These are phyloP conservation scores for Grosmannia penicillata DNA, from an alignment of 2,329 filamentous ascomycete genomes.

Conservation along the genomic window DNA sequence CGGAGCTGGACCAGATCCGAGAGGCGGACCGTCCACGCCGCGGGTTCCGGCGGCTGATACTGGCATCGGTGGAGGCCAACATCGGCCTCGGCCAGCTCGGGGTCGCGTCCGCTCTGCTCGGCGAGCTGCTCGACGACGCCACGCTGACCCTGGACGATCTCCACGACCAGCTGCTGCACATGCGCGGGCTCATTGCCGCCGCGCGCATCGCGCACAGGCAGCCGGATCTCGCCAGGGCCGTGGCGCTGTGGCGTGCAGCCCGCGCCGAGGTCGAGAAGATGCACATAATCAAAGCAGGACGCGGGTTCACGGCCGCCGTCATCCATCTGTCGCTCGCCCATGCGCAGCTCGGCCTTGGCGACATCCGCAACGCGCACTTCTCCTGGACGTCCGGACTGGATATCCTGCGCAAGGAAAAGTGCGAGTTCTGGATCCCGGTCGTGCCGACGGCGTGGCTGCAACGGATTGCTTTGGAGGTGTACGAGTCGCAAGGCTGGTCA, in stretches of 20 bases:
- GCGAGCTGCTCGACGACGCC: neutral
- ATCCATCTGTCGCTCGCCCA: neutral
- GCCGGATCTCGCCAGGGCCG: neutral
- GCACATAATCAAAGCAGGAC: neutral
- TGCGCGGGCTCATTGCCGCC: neutral
- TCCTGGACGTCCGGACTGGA: neutral
- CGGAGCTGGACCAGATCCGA: neutral
- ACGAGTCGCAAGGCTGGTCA: neutral
- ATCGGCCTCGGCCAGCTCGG: neutral
- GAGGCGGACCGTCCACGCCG: neutral
- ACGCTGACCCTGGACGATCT: neutral
- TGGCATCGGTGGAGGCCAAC: neutral
- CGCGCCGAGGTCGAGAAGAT: neutral
- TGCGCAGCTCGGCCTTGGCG: neutral
- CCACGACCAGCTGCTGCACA: conserved; percentile 3
- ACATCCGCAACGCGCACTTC: neutral
- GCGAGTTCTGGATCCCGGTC: conserved; percentile 4
- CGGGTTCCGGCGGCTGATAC: neutral
- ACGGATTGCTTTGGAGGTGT: neutral
- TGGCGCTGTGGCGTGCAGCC: neutral
- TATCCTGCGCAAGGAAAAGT: neutral
- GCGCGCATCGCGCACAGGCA: conserved; percentile 1
- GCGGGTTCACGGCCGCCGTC: neutral
- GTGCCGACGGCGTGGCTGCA: neutral
- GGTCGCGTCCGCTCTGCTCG: neutral